Evolutionary conservation across 306 rosid species (phyloP).

Genomic region (Cicer yamashitae): DNA sequence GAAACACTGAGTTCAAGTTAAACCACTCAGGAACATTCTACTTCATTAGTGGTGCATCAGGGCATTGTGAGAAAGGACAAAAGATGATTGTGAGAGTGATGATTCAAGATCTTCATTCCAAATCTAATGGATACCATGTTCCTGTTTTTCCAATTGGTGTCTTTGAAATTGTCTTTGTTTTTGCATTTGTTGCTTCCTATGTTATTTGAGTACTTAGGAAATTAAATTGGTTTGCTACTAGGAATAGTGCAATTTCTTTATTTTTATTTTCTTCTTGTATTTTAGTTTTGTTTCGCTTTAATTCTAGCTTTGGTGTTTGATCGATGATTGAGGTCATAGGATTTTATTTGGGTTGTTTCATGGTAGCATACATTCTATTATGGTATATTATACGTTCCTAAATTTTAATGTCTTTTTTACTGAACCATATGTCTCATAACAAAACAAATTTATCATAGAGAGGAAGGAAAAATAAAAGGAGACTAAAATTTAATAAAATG

Average conservation of each 20-base stretch:
- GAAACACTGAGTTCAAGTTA: conserved; percentile 58
- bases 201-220: conserved; percentile 25
- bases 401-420: neutral
- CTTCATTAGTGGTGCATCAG: conserved; percentile 84
- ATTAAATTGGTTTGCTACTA: conserved; percentile 12
- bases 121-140: conserved; percentile 45
- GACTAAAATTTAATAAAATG: too few relatives aligned
- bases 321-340: neutral
- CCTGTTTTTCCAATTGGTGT: conserved; percentile 33
- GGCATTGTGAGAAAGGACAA: conserved; percentile 84
- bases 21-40: conserved; percentile 66
- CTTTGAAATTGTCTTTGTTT: conserved; percentile 24
- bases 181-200: conserved; percentile 31
- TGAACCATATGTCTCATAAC: too few relatives aligned
- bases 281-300: neutral
- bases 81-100: conserved; percentile 74
- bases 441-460: too few relatives aligned
- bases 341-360: conserved; percentile 6
- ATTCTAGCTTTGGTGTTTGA: neutral
- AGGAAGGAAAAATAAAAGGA: too few relatives aligned
- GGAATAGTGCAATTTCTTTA: neutral
- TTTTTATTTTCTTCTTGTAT: neutral
- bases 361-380: neutral
- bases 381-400: neutral
- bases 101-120: conserved; percentile 44